Evolutionary conservation across 2,329 filamentous ascomycete species (phyloP), one percentile per base, ranked within the genome.

Genomic region (Fusarium sulawesiense): DNA sequence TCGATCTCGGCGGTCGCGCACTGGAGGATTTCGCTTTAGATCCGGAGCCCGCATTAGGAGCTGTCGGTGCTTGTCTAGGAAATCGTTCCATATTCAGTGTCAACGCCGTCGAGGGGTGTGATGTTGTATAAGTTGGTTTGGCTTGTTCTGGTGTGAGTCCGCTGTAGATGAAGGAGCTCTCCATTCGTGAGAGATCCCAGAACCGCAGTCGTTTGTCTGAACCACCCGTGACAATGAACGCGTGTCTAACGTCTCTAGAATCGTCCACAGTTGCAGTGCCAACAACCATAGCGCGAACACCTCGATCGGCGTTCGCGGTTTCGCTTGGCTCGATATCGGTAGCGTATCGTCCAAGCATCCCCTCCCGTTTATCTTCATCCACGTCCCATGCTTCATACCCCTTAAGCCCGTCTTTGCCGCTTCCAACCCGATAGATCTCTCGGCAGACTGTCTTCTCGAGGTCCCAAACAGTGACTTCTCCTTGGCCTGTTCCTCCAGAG

Each of bases 381-480:
- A 98, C 91, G 53, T 94, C 92, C 87, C 93, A 94, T 4, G 95
- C 88, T 47, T 94, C 91, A 77, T 97, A 97, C 25, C 87, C 87
- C 75, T 89, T 91, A 2, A 86, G 81, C 0, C 82, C 82, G 61
- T 91, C 86, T 80, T 89, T 87, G 54, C 82, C 84, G 27, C 88
- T 87, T 3, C 89, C 87, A 78, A 78, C 91, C 81, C 93, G 90
- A 78, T 97, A 97, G 2, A 98, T 91, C 78, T 98, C 94, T 63
- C 93, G 89, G 76, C 96, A 99, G 47, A 92, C 87, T 10, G 90
- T 89, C 81, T 95, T 97, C 77, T 98, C 95, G 18, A 98, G 85
- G 76, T 98, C 96, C 96, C 96, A 99, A 1, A 97, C 92, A 0
- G 93, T 97, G 32, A 99, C 89, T 77, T 99, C 96, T 18, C 93